Evolutionary conservation across 352 stramenopile species (phyloP).

Genomic region (Elongisporangium undulatum): DNA sequence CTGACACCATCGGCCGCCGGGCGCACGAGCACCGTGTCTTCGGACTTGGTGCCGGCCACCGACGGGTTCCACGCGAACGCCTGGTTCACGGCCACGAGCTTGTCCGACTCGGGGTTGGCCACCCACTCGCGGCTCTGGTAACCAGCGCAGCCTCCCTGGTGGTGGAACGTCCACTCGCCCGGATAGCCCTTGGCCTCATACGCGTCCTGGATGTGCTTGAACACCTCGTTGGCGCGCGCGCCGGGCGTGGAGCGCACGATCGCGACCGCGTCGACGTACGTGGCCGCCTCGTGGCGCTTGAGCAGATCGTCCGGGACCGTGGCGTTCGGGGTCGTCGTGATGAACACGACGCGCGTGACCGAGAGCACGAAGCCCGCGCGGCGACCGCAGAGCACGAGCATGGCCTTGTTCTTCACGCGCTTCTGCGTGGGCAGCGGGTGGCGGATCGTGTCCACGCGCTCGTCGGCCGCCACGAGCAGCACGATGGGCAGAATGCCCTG

Average conservation of each 20-base stretch:
- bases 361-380: conserved; percentile 58
- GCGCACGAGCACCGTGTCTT: conserved; percentile 60
- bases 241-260: conserved; percentile 38
- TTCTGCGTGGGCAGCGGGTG: conserved; percentile 71
- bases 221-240: conserved; percentile 32
- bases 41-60: conserved; percentile 65
- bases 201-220: conserved; percentile 47
- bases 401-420: conserved; percentile 62
- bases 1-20: conserved; percentile 13
- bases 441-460: conserved; percentile 59
- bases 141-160: conserved; percentile 57
- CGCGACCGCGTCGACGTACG: conserved; percentile 60
- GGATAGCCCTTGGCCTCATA: conserved; percentile 52
- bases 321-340: conserved; percentile 32
- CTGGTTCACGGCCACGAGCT: conserved; percentile 36
- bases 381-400: conserved; percentile 73
- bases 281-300: conserved; percentile 54
- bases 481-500: conserved; percentile 54
- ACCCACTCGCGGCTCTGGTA: conserved; percentile 78
- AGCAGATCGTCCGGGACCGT: conserved; percentile 36
- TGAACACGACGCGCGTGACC: conserved; percentile 61
- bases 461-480: conserved; percentile 56
- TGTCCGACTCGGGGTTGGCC: conserved; percentile 30
- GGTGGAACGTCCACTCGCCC: conserved; percentile 60
- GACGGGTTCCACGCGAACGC: conserved; percentile 74